Evolutionary conservation across 2,329 filamentous ascomycete species (phyloP), one percentile per base, ranked within the genome.

Genomic region (Dothistroma septosporum): DNA sequence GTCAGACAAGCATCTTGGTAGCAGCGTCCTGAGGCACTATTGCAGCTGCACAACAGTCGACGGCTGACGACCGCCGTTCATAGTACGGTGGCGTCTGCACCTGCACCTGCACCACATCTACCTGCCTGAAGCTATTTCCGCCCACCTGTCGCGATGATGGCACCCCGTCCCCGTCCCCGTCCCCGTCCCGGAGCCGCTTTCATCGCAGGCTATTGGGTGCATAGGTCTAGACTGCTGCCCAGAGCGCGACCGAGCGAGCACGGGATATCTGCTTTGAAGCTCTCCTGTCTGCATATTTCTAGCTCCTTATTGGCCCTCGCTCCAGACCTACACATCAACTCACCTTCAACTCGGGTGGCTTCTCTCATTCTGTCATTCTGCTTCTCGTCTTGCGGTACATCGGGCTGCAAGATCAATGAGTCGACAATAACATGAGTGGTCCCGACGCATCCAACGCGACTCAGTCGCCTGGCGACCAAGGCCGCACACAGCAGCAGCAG

Each of bases 221-320:
- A 55, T 49, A 52, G 60, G 56, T 54, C 46, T 50, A 50, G 57
- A 60, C 47, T 47, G 50, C 41, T 35, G 50, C 53, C 53, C 41
- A 48, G 21, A 50, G 22, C 46, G 53, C 46, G 19, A 55, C 19
- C 52, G 32, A 55, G 24, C 31, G 31, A 53, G 9, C 12, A 53
- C 60, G 32, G 46, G n/a, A 58, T 57, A 41, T 37, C 48, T 33
- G 28, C 47, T 49, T 44, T n/a, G 33, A 49, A 21, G 48, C 41
- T 60, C 31, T 53, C 32, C 53, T 58, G 48, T 53, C 37, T 31
- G 16, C 53, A 32, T 37, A 19, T n/a, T 44, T 50, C 58, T 57
- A 48, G 54, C 21, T 24, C 33, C 53, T 55, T 46, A 57, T 56
- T 60, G 56, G 61, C 52, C 37, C 55, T 59, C 55, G 59, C 53